These are phyloP conservation scores for Yarrowia deformans DNA, from an alignment of 805 yeast genomes.

Conservation along the genomic window DNA sequence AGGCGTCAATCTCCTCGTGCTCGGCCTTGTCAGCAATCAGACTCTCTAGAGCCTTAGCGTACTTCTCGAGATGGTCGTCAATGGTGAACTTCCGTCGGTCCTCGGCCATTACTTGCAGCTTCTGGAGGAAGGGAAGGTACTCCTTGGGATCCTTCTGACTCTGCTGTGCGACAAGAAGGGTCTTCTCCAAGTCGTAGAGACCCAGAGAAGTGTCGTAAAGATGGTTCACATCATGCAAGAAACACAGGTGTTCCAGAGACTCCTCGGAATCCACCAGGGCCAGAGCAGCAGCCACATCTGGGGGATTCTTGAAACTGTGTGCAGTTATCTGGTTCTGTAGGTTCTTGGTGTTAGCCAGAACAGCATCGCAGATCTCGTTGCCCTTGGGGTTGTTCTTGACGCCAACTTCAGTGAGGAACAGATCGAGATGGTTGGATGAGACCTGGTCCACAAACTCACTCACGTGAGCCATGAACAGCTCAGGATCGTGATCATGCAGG, in stretches of 20 bases:
- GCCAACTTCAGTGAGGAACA: slow-evolving; percentile 67
- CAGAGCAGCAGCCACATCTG: slow-evolving; percentile 80
- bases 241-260: slow-evolving; percentile 83
- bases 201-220: slow-evolving; percentile 83
- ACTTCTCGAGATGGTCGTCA: slow-evolving; percentile 76
- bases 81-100: slow-evolving; percentile 75
- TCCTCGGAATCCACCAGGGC: slow-evolving; percentile 65
- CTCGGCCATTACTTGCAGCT: slow-evolving; percentile 70
- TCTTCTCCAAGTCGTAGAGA: slow-evolving; percentile 78
- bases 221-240: slow-evolving; percentile 85
- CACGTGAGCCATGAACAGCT: slow-evolving; percentile 66
- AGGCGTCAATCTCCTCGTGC: slow-evolving; percentile 65
- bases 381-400: slow-evolving; percentile 55
- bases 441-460: slow-evolving; percentile 74
- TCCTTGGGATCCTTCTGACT: slow-evolving; percentile 98
- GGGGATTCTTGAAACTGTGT: slow-evolving; percentile 89
- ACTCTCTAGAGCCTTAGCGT: slow-evolving; percentile 77
- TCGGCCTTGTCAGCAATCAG: slow-evolving; percentile 53
- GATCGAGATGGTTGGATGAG: slow-evolving; percentile 76
- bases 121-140: slow-evolving; percentile 88
- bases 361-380: slow-evolving; percentile 75
- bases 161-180: slow-evolving; percentile 89
- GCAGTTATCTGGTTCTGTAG: slow-evolving; percentile 88
- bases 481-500: slow-evolving; percentile 85
- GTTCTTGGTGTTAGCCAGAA: slow-evolving; percentile 61